A percentile compares a stretch with the other conserved stretches of the same genome.
Evolutionary conservation across 2,329 filamentous ascomycete genomes (phyloP).

Genomic region (Exophiala dermatitidis): DNA sequence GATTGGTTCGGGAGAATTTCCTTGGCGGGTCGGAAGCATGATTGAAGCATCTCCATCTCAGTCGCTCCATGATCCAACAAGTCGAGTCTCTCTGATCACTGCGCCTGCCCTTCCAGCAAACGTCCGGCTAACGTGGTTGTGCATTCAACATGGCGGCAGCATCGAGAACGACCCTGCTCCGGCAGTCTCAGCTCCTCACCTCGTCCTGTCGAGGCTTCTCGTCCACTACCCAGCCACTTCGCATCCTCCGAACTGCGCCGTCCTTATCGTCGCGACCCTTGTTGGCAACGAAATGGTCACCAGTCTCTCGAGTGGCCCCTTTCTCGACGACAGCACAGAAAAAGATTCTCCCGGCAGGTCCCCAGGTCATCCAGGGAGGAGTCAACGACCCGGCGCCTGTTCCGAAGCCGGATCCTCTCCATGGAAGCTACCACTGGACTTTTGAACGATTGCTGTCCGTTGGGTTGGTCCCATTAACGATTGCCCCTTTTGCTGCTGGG

Average conservation of each 20-base stretch:
- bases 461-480: constrained; percentile 74
- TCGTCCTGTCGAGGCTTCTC: constrained; percentile 15
- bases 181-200: constrained; percentile 19
- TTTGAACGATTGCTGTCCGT: constrained; percentile 78
- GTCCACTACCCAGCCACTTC: constrained; percentile 18
- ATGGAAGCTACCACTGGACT: constrained; percentile 98
- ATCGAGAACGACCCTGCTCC: constrained; percentile 20
- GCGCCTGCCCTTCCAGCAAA: not conserved
- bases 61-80: constrained; percentile 6
- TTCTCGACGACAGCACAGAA: constrained; percentile 79
- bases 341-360: constrained; percentile 71
- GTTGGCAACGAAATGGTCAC: constrained; percentile 10
- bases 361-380: constrained; percentile 67
- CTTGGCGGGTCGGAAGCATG: constrained; percentile 7
- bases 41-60: constrained; percentile 6
- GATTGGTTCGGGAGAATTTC: constrained; percentile 7
- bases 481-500: constrained; percentile 87
- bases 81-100: not conserved
- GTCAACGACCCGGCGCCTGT: constrained; percentile 82
- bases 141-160: constrained; percentile 18
- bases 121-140: constrained; percentile 2
- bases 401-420: constrained; percentile 62
- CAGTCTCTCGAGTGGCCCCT: constrained; percentile 52
- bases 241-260: constrained; percentile 19
- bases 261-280: constrained; percentile 10